These are phyloP conservation scores for Coffea humblotiana DNA, from an alignment of 305 asterid genomes.

Conservation along the genomic window DNA sequence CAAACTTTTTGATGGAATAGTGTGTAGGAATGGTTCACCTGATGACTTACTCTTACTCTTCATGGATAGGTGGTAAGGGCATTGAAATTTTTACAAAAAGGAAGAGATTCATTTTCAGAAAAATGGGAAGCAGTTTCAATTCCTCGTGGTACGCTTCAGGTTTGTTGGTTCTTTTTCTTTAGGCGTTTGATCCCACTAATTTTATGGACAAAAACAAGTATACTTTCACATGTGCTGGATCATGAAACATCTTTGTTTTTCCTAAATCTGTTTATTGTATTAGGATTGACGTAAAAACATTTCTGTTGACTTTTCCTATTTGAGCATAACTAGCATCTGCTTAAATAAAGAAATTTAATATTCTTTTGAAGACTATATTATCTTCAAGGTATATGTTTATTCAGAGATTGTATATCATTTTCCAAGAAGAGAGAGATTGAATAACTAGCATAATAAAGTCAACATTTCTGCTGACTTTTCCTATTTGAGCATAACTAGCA, in stretches of 20 bases:
- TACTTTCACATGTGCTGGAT: background rate
- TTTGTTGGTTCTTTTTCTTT: slow-evolving; percentile 55
- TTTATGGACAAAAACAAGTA: background rate
- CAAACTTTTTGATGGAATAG: background rate
- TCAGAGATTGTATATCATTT: background rate
- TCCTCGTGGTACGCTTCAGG: slow-evolving; percentile 99
- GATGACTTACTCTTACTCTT: background rate
- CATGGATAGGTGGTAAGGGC: slow-evolving; percentile 91
- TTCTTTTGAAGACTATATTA: background rate
- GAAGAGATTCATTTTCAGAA: slow-evolving; percentile 50
- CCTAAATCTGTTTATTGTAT: background rate
- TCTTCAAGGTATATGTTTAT: background rate
- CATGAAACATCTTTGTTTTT: background rate
- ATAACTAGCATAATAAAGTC: too few species aligned
- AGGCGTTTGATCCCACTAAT: slow-evolving; percentile 13
- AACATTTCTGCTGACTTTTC: background rate
- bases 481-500: too few species aligned
- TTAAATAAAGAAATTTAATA: background rate
- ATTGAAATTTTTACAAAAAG: slow-evolving; percentile 69
- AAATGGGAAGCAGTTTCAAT: slow-evolving; percentile 83
- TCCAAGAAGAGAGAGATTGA: too few species aligned
- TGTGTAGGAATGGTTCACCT: background rate
- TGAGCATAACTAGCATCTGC: too few species aligned
- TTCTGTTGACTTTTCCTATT: background rate
- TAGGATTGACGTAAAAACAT: background rate